Base-by-base conservation (phyloP, 23 red algal species). In the Gracilariopsis chorda region DNA sequence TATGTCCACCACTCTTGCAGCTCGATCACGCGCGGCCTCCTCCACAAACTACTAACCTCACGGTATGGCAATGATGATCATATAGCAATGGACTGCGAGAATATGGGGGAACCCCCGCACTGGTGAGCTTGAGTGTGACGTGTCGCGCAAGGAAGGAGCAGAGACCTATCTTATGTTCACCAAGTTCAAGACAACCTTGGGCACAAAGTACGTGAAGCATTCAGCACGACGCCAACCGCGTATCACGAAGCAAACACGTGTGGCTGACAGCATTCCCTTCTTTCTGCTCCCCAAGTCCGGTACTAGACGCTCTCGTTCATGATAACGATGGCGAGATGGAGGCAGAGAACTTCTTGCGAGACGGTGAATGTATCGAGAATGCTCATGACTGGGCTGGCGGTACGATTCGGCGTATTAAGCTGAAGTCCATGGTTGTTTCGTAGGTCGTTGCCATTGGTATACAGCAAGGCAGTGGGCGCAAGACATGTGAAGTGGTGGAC, bases 81-180 rank as follows among this genome's bases (percentile, higher is more conserved):
- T 55, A n/a, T 12, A 88, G 84, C 84, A 76, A 79, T 94, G 92
- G 92, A 30, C 51, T 10, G 92, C 59, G 30, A 65, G 25, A 23
- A 45, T 94, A 6, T 35, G 61, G 33, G 92, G 84, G 13, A 55
- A 94, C 58, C 67, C 79, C 21, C 32, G 75, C 8, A 39, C 83
- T 36, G 77, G 83, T 37, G 82, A 80, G 84, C 51, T 94, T 0
- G 82, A 84, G 45, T 94, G 92, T 29, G 83, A 86, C 25, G 57
- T 94, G 7, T 40, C 47, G 12, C 83, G 92, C 14, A 80, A 78
- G 20, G 92, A 76, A 2, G 92, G 86, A 6, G 84, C 48, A 1
- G 83, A 65, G 39, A 82, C 92, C 0, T 89, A 94, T 52, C 48
- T 89, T 10, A 53, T 94, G 69, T 94, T 94, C 51, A 89, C 56